phyloP scores from a whole-genome alignment of 176 grass and related monocot species.

The Puya raimondii region DNA sequence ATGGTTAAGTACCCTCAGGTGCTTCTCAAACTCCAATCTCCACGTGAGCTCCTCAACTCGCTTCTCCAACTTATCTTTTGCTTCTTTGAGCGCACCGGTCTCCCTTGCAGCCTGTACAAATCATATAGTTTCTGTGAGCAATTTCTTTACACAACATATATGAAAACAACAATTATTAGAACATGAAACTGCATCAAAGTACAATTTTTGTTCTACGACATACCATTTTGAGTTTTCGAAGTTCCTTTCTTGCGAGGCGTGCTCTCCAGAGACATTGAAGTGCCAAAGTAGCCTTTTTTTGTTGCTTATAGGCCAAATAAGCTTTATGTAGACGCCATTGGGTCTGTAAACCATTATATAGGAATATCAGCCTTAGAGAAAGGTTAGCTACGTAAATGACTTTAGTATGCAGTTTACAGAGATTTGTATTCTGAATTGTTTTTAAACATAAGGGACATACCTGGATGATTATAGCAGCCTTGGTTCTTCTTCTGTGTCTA shows the following conservation, averaged over 20 bases:
- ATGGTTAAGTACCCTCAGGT: slow-evolving; percentile 58
- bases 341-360: slow-evolving; percentile 41
- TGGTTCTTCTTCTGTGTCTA: slow-evolving; percentile 54
- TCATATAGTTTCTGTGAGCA: not conserved
- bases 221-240: slow-evolving; percentile 78
- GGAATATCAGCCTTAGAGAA: not conserved
- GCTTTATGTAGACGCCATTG: slow-evolving; percentile 80
- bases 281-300: slow-evolving; percentile 56
- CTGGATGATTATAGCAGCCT: slow-evolving; percentile 67
- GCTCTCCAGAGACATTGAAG: slow-evolving; percentile 85
- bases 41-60: slow-evolving; percentile 88
- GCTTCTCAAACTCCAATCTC: slow-evolving; percentile 80
- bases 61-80: slow-evolving; percentile 94
- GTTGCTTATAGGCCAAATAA: slow-evolving; percentile 53
- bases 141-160: not conserved
- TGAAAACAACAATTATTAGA: not conserved
- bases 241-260: slow-evolving; percentile 88
- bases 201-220: slow-evolving; percentile 1
- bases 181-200: not conserved
- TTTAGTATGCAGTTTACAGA: not conserved
- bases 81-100: slow-evolving; percentile 82
- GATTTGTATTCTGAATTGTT: not conserved
- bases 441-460: slow-evolving; percentile 16
- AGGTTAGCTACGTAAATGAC: not conserved
- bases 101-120: slow-evolving; percentile 82